Evolutionary conservation across 2,329 filamentous ascomycete species (phyloP).

Genomic region (Colletotrichum limetticola): DNA sequence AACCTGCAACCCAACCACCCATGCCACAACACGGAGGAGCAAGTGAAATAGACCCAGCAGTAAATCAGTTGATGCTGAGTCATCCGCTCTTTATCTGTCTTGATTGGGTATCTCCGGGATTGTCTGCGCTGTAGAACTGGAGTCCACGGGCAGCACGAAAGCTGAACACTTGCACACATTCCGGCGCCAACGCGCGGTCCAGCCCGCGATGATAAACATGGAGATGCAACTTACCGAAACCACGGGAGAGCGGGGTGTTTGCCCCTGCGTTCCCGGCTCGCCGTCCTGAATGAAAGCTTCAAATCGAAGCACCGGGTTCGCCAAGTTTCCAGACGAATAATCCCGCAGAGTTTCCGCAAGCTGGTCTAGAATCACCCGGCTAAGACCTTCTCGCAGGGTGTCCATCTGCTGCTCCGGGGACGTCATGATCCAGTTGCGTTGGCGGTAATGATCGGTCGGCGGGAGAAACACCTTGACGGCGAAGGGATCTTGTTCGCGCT

Average conservation of each 20-base stretch:
- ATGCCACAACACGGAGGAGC: background rate
- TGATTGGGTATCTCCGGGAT: background rate
- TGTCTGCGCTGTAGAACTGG: background rate
- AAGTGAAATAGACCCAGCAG: background rate
- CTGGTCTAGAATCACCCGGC: slow-evolving; percentile 35
- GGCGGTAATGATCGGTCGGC: background rate
- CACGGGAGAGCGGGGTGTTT: slow-evolving; percentile 33
- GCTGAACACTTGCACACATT: background rate
- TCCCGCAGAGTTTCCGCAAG: slow-evolving; percentile 33
- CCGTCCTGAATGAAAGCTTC: slow-evolving; percentile 36
- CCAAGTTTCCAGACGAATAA: slow-evolving; percentile 34
- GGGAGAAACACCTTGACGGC: background rate
- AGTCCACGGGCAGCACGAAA: background rate
- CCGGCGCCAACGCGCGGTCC: background rate
- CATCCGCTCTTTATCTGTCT: background rate
- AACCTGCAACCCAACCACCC: background rate
- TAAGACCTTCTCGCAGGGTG: slow-evolving; percentile 30
- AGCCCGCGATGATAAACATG: background rate
- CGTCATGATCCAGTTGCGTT: slow-evolving; percentile 23
- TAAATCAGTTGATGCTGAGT: background rate
- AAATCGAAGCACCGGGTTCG: slow-evolving; percentile 34
- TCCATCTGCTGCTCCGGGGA: slow-evolving; percentile 35
- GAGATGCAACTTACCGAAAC: slow-evolving; percentile 32
- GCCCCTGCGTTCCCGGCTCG: slow-evolving; percentile 25
- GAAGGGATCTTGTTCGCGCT: background rate